phyloP scores from a whole-genome alignment of 345 rosid species.

The Eucalyptus decipiens region DNA sequence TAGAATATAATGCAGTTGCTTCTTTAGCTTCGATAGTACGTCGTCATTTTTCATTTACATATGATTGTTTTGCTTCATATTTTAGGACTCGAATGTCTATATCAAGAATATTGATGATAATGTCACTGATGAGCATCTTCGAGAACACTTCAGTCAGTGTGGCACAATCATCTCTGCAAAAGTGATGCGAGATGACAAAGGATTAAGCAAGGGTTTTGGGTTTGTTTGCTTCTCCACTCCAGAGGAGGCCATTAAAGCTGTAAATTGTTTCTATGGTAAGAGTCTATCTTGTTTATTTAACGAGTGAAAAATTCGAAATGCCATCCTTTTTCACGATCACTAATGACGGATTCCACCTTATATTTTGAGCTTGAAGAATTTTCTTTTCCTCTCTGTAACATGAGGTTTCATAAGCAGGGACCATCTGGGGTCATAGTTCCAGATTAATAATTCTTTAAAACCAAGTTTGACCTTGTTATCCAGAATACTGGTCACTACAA shows the following conservation, averaged over 20 bases:
- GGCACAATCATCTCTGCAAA: conserved; percentile 55
- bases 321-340: neutral
- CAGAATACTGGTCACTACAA: neutral
- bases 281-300: neutral
- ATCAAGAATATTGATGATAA: conserved; percentile 56
- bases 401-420: neutral
- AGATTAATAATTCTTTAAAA: neutral
- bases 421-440: neutral
- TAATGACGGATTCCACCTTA: neutral
- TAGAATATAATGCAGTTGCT: neutral
- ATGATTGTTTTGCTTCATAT: neutral
- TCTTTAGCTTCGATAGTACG: neutral
- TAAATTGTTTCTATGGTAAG: conserved; percentile 43
- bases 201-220: conserved; percentile 64
- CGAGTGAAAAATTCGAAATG: neutral
- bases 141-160: conserved; percentile 49
- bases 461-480: neutral
- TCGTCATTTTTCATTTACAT: neutral
- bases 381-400: neutral
- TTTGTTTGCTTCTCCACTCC: conserved; percentile 65
- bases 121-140: conserved; percentile 56
- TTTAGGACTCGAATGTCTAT: conserved; percentile 59
- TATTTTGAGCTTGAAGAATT: neutral
- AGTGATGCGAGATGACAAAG: conserved; percentile 60
- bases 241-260: conserved; percentile 57